Base-by-base conservation (phyloP, 2,329 filamentous ascomycete genomes). In the Pseudogymnoascus sp. region DNA sequence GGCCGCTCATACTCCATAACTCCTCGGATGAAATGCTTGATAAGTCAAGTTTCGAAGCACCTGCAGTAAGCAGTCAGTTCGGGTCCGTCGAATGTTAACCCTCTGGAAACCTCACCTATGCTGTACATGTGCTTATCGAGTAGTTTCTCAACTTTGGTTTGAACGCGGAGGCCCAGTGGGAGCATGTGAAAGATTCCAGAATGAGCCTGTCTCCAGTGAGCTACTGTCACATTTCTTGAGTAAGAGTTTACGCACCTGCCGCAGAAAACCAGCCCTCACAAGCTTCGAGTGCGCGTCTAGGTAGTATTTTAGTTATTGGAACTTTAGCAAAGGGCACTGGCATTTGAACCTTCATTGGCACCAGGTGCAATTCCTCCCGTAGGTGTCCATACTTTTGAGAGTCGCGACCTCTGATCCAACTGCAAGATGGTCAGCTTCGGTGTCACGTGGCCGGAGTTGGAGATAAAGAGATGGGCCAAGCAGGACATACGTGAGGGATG, bases 101-200 rank as follows among this genome's bases (percentile, higher is more conserved):
- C n/a, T 8, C 26, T 7, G 45, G n/a, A 19, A 9, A 57, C 67
- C 69, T 63, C 72, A 88, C 88, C 86, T 65, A 94, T 74, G 33
- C 79, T 81, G 58, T 78, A 77, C 94, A 99, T 99, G 70, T 96
- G 85, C 69, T 88, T 89, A 70, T 96, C 92, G 65, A 99, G 87
- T 9, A 97, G 75, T 9, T 75, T 75, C 69, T 96, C 91, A 28
- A 97, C 77, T 72, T 97, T 99, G 58, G 90, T 82, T 68, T 96
- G 91, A 0, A 97, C 90, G 26, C 90, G 82, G 28, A 90, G 79
- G 0, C 94, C 94, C 0, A 99, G 75, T 0, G 94, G 94, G 1
- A 99, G 79, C 69, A 96, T 80, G 69, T 99, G 94, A 67, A 96
- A 99, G 34, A 97, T 84, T 26, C 94, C 94, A 6, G 92, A 84